Conservation (phyloP, 352 stramenopile species). For the Peronospora belbahrii region DNA sequence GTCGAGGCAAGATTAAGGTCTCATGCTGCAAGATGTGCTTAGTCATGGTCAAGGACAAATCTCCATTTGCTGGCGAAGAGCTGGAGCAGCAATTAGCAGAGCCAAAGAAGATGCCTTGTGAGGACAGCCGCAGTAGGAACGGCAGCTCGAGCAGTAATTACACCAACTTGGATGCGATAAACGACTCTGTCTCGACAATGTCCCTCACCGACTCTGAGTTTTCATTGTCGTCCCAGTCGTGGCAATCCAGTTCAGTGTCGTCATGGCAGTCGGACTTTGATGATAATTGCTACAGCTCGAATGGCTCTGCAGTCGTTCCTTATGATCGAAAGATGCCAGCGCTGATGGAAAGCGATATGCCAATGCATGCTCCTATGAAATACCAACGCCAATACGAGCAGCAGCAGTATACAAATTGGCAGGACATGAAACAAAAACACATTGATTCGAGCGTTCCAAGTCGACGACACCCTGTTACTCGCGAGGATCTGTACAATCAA, state of each 20-base stretch:
- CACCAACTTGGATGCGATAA: constrained; percentile 14
- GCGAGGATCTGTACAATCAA: constrained; percentile 63
- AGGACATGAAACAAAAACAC: constrained; percentile 28
- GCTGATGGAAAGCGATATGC: constrained; percentile 22
- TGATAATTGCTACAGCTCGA: constrained; percentile 26
- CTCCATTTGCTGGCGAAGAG: constrained; percentile 48
- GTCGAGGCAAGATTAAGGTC: constrained; percentile 53
- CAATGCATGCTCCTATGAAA: constrained; percentile 7
- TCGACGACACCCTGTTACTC: constrained; percentile 17
- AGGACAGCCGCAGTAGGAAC: constrained; percentile 23
- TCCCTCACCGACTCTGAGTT: constrained; percentile 51
- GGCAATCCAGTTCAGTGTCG: constrained; percentile 44
- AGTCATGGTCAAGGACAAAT: constrained; percentile 59
- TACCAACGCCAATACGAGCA: constrained; percentile 34
- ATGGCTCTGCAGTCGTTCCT: constrained; percentile 12
- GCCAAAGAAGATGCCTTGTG: constrained; percentile 14
- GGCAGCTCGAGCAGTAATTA: constrained; percentile 20
- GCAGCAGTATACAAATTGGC: constrained; percentile 25
- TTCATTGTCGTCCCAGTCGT: constrained; percentile 50
- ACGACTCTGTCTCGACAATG: constrained; percentile 26
- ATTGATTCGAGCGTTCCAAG: constrained; percentile 2
- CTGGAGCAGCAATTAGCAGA: constrained; percentile 32
- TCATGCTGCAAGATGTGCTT: constrained; percentile 69
- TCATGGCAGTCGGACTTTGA: constrained; percentile 48
- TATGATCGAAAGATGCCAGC: constrained; percentile 42